These are phyloP conservation scores for Prototheca cutis DNA, from an alignment of 163 green algal genomes.

Conservation along the genomic window DNA sequence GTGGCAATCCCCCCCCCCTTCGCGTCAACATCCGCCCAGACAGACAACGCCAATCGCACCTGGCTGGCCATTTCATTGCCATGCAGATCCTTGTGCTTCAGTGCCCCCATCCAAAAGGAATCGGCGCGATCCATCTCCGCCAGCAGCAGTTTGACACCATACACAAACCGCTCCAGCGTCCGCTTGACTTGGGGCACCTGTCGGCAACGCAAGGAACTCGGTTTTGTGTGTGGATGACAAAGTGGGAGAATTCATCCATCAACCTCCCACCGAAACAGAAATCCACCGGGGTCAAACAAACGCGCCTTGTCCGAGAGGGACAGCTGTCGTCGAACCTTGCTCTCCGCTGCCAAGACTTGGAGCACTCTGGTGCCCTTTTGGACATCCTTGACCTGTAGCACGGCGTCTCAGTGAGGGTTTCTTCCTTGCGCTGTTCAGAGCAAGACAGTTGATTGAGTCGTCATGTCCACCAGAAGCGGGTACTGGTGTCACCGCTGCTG, in stretches of 20 bases:
- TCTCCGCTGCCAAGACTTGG: conserved; percentile 29
- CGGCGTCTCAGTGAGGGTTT: too few species aligned
- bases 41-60: too few species aligned
- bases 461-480: too few species aligned
- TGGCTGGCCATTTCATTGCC: conserved; percentile 18
- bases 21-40: too few species aligned
- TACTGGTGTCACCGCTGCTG: too few species aligned
- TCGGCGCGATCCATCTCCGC: background rate
- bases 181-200: conserved; percentile 15
- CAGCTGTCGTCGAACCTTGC: background rate
- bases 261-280: too few species aligned
- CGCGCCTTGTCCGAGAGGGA: conserved; percentile 32
- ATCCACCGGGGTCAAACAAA: conserved; percentile 35
- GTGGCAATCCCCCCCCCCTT: too few species aligned
- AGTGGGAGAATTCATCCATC: too few species aligned
- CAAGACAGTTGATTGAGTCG: too few species aligned
- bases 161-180: conserved; percentile 30
- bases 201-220: background rate
- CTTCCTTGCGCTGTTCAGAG: too few species aligned
- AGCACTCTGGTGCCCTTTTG: conserved; percentile 29
- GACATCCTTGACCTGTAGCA: conserved; percentile 4
- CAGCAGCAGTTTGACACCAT: conserved; percentile 13
- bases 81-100: conserved; percentile 26
- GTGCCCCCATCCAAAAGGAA: conserved; percentile 12
- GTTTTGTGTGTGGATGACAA: too few species aligned